Evolutionary conservation across 306 rosid species (phyloP).

Genomic region (Cicer pinnatifidum): DNA sequence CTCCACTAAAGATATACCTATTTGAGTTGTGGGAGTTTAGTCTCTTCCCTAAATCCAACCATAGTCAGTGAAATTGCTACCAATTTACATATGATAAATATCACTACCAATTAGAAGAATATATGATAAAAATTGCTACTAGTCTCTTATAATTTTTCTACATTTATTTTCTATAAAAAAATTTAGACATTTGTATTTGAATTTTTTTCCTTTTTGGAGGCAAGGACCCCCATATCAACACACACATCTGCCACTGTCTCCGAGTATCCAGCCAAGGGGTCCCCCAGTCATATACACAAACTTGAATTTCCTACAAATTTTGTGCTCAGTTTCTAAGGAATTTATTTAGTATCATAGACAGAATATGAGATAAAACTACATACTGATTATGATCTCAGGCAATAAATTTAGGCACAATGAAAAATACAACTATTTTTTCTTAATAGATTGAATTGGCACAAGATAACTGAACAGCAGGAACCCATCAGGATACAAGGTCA

Average conservation of each 20-base stretch:
- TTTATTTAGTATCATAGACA: slow-evolving; percentile 6
- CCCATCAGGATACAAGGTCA: slow-evolving; percentile 5
- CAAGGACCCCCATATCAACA: no score
- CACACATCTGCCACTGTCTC: neutral
- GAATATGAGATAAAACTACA: slow-evolving; percentile 1
- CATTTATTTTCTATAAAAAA: no score
- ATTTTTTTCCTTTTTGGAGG: no score
- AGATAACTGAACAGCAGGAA: slow-evolving; percentile 13
- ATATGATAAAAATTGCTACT: no score
- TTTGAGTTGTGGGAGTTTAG: no score
- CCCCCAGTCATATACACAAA: slow-evolving; percentile 1
- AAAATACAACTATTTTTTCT: slow-evolving; percentile 1
- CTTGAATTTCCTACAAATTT: neutral
- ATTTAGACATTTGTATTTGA: no score
- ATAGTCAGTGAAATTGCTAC: no score
- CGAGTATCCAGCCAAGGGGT: slow-evolving; percentile 10
- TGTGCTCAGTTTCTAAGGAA: slow-evolving; percentile 18
- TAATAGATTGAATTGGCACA: slow-evolving; percentile 23
- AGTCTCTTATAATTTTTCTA: no score
- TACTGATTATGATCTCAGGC: neutral
- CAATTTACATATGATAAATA: no score
- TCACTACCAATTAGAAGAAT: no score
- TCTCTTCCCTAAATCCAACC: no score
- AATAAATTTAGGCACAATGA: slow-evolving; percentile 14
- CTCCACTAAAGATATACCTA: no score